phyloP scores from a whole-genome alignment of 2,329 filamentous ascomycete genomes.

The Aspergillus caelatus region DNA sequence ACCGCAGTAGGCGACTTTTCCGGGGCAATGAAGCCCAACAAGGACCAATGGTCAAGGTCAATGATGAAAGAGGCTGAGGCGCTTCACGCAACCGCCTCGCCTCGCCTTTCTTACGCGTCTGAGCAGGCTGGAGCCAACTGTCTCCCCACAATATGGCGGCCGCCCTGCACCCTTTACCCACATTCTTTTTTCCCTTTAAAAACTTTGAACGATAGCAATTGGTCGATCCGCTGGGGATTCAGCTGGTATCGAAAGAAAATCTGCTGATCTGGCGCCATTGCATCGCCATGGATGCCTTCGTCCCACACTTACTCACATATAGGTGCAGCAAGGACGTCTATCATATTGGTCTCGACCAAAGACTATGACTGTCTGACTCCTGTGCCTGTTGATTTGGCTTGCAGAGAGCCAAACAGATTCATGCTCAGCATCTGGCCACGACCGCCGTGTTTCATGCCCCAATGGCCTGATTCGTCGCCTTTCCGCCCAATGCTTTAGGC shows the following conservation, averaged over 20 bases:
- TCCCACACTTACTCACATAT: constrained; percentile 6
- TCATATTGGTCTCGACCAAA: constrained; percentile 6
- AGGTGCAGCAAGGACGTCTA: neutral
- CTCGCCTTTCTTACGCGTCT: neutral
- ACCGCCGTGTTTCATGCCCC: constrained; percentile 18
- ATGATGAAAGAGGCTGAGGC: constrained; percentile 4
- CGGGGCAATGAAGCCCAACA: neutral
- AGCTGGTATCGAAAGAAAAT: neutral
- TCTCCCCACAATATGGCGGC: constrained; percentile 2
- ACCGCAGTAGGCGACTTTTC: neutral
- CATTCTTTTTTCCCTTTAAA: neutral
- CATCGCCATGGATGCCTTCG: neutral
- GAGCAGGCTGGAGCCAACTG: neutral
- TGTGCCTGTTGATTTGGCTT: constrained; percentile 19
- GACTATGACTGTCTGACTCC: constrained; percentile 8
- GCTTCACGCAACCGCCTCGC: neutral
- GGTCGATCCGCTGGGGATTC: neutral
- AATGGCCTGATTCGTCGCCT: constrained; percentile 24
- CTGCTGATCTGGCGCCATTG: constrained; percentile 5
- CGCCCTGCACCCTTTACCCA: constrained; percentile 1
- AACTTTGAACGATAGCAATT: neutral
- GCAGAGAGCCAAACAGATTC: constrained; percentile 18
- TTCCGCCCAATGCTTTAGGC: constrained; percentile 25
- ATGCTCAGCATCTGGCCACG: constrained; percentile 18
- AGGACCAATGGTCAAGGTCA: neutral